Evolutionary conservation across 306 rosid genomes (phyloP).

Genomic region (Malus fusca): DNA sequence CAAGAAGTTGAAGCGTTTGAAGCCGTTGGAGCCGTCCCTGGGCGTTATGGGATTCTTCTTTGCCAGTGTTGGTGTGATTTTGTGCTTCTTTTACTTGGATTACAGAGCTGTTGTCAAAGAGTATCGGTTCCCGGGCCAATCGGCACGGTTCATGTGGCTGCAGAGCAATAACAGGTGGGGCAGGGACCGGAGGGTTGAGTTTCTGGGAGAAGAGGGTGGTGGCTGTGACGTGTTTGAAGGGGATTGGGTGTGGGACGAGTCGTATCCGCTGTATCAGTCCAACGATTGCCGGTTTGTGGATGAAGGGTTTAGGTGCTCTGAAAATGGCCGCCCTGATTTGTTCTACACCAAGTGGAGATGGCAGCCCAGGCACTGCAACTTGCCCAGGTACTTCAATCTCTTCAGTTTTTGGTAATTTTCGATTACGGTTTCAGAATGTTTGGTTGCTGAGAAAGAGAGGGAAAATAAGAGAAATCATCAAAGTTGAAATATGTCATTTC

Average conservation of each 20-base stretch:
- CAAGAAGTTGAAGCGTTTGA: slow-evolving; percentile 46
- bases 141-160: slow-evolving; percentile 48
- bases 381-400: slow-evolving; percentile 54
- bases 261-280: slow-evolving; percentile 64
- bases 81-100: slow-evolving; percentile 54
- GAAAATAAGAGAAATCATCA: background rate
- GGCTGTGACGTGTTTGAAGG: slow-evolving; percentile 74
- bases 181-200: slow-evolving; percentile 40
- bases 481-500: background rate
- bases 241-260: slow-evolving; percentile 87
- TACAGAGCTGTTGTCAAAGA: slow-evolving; percentile 33
- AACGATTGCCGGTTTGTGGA: slow-evolving; percentile 61
- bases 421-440: background rate
- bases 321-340: slow-evolving; percentile 87
- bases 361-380: slow-evolving; percentile 76
- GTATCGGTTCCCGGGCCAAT: slow-evolving; percentile 32
- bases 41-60: slow-evolving; percentile 61
- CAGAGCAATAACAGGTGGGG: slow-evolving; percentile 26
- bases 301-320: slow-evolving; percentile 73
- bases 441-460: background rate
- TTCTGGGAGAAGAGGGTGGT: slow-evolving; percentile 41
- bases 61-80: slow-evolving; percentile 35
- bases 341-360: slow-evolving; percentile 91
- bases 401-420: background rate
- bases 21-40: slow-evolving; percentile 54